A percentile compares a stretch with the other conserved stretches of the same genome.
Evolutionary conservation across 345 rosid genomes (phyloP).

Genomic region (Rubroshorea leprosula): DNA sequence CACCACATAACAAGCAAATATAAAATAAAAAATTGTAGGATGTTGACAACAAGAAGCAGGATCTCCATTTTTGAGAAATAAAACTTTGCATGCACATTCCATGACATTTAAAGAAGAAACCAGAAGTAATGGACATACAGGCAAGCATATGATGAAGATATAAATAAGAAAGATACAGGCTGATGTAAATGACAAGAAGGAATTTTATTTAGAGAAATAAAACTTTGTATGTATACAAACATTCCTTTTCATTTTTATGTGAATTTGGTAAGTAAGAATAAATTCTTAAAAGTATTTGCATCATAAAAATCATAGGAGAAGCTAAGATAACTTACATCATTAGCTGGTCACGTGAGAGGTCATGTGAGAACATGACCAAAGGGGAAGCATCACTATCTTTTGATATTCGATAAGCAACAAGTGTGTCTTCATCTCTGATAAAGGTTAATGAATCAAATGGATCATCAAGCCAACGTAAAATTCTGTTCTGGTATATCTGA

Average conservation of each 20-base stretch:
- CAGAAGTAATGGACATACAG: not conserved
- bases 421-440: constrained; percentile 59
- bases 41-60: not conserved
- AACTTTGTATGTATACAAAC: not conserved
- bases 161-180: not conserved
- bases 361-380: constrained; percentile 46
- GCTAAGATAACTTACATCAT: constrained; percentile 33
- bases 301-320: constrained; percentile 5
- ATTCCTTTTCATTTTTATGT: too few species aligned
- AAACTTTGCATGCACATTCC: not conserved
- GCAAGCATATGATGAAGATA: not conserved
- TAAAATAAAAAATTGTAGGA: too few species aligned
- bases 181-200: not conserved
- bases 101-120: not conserved
- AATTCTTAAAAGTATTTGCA: not conserved
- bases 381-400: constrained; percentile 35
- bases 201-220: not conserved
- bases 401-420: constrained; percentile 56
- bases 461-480: constrained; percentile 44
- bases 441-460: constrained; percentile 48
- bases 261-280: not conserved
- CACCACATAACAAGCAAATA: too few species aligned
- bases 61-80: not conserved
- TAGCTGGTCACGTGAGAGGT: too few species aligned
- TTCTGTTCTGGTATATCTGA: constrained; percentile 42